phyloP scores from a whole-genome alignment of 345 rosid species.

The Gossypium australe region DNA sequence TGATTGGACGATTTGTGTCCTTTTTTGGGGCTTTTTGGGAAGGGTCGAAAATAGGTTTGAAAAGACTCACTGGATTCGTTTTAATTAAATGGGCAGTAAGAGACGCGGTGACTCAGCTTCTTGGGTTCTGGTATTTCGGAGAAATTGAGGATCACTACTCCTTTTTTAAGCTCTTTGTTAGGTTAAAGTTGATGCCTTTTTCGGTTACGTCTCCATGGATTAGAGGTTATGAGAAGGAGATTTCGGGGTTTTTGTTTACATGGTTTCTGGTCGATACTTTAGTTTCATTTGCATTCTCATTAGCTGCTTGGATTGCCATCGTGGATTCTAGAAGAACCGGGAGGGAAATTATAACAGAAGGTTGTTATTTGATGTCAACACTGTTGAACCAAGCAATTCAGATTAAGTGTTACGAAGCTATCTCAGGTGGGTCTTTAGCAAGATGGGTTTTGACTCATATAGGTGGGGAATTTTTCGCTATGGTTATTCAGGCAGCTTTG shows the following conservation, averaged over 20 bases:
- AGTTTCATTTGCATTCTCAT: conserved; percentile 55
- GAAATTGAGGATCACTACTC: conserved; percentile 88
- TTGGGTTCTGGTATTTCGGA: conserved; percentile 83
- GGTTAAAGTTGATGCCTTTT: conserved; percentile 90
- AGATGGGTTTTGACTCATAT: conserved; percentile 49
- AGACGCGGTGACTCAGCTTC: conserved; percentile 79
- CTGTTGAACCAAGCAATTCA: conserved; percentile 74
- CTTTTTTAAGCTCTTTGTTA: conserved; percentile 71
- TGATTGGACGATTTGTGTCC: conserved; percentile 54
- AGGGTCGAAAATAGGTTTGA: conserved; percentile 74
- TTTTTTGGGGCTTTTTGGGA: conserved; percentile 51
- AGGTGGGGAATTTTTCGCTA: conserved; percentile 55
- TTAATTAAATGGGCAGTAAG: conserved; percentile 89
- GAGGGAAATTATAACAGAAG: conserved; percentile 85
- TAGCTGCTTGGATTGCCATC: conserved; percentile 87
- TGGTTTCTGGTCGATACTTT: conserved; percentile 81
- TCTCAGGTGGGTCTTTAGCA: conserved; percentile 68
- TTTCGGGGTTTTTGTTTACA: conserved; percentile 73
- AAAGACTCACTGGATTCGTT: conserved; percentile 74
- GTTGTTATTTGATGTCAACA: conserved; percentile 62
- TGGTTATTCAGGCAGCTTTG: conserved; percentile 53
- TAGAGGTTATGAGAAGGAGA: conserved; percentile 73
- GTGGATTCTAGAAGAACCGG: conserved; percentile 82
- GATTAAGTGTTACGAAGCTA: conserved; percentile 72
- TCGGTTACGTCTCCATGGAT: conserved; percentile 77